A percentile compares a stretch with the other conserved stretches of the same genome.
Evolutionary conservation across 352 stramenopile genomes (phyloP).

Genomic region (Globisporangium cederbergense): DNA sequence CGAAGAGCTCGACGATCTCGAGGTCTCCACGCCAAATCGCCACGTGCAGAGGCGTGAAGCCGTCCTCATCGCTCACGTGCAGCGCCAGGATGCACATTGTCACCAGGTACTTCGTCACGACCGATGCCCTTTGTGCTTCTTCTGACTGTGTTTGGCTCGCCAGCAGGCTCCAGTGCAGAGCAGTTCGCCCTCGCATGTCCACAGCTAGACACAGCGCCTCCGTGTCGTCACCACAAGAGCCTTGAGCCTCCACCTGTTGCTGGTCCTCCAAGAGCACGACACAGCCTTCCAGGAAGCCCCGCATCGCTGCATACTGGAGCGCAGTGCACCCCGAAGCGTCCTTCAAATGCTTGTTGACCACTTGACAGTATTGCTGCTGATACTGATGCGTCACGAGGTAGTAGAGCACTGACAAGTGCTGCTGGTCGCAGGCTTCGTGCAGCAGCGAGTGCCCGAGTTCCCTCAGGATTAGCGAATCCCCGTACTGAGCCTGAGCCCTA

Average conservation of each 20-base stretch:
- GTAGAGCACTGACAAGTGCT: slow-evolving; percentile 22
- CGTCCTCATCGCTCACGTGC: slow-evolving; percentile 37
- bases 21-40: slow-evolving; percentile 34
- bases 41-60: slow-evolving; percentile 40
- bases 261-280: slow-evolving; percentile 31
- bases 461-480: slow-evolving; percentile 15
- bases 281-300: slow-evolving; percentile 39
- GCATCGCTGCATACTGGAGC: slow-evolving; percentile 47
- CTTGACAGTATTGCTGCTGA: neutral
- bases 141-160: neutral
- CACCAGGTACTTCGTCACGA: slow-evolving; percentile 27
- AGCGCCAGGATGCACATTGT: slow-evolving; percentile 27
- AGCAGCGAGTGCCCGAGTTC: slow-evolving; percentile 40
- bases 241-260: neutral
- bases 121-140: neutral
- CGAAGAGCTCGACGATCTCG: slow-evolving; percentile 35
- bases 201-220: slow-evolving; percentile 23
- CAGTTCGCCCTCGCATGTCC: slow-evolving; percentile 43
- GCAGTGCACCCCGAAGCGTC: slow-evolving; percentile 41
- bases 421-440: slow-evolving; percentile 48
- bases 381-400: slow-evolving; percentile 26
- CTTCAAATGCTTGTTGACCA: slow-evolving; percentile 13
- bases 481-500: no score
- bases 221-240: slow-evolving; percentile 14
- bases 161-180: slow-evolving; percentile 48